phyloP scores from a whole-genome alignment of 2,329 filamentous ascomycete genomes.

The Fusarium palustre region DNA sequence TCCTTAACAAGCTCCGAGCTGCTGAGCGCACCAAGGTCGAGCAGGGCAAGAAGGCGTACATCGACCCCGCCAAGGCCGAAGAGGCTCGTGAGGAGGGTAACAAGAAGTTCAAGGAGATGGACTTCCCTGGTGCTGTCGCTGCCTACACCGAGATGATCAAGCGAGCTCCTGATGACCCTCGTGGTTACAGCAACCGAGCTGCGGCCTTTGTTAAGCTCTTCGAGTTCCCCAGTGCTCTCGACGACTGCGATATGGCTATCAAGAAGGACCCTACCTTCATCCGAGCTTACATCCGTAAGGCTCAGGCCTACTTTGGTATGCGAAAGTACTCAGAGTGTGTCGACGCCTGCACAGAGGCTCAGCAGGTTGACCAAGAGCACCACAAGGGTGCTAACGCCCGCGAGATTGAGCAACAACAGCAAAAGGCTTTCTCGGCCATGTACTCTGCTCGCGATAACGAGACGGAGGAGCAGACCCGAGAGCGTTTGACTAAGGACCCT shows the following conservation, averaged over 20 bases:
- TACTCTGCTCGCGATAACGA: slow-evolving; percentile 92
- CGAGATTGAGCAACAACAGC: slow-evolving; percentile 93
- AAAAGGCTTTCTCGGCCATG: slow-evolving; percentile 92
- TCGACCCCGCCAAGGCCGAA: slow-evolving; percentile 92
- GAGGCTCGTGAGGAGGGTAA: slow-evolving; percentile 95
- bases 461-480: slow-evolving; percentile 94
- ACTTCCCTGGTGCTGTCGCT: slow-evolving; percentile 95
- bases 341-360: slow-evolving; percentile 87
- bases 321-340: slow-evolving; percentile 96
- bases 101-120: slow-evolving; percentile 94
- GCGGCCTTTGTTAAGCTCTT: slow-evolving; percentile 97
- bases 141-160: slow-evolving; percentile 98
- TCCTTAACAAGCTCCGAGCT: slow-evolving; percentile 89
- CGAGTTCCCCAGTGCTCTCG: slow-evolving; percentile 91
- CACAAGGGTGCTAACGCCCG: slow-evolving; percentile 81
- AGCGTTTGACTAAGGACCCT: slow-evolving; percentile 88
- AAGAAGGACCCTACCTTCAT: slow-evolving; percentile 93
- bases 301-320: slow-evolving; percentile 96
- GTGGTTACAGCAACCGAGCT: slow-evolving; percentile 96
- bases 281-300: slow-evolving; percentile 95
- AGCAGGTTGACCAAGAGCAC: slow-evolving; percentile 76
- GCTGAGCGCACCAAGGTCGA: slow-evolving; percentile 89
- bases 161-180: slow-evolving; percentile 89
- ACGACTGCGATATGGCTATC: slow-evolving; percentile 92
- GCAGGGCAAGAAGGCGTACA: slow-evolving; percentile 79